phyloP scores from a whole-genome alignment of 768 basidiomycete genomes.

The Boletus patriciae region DNA sequence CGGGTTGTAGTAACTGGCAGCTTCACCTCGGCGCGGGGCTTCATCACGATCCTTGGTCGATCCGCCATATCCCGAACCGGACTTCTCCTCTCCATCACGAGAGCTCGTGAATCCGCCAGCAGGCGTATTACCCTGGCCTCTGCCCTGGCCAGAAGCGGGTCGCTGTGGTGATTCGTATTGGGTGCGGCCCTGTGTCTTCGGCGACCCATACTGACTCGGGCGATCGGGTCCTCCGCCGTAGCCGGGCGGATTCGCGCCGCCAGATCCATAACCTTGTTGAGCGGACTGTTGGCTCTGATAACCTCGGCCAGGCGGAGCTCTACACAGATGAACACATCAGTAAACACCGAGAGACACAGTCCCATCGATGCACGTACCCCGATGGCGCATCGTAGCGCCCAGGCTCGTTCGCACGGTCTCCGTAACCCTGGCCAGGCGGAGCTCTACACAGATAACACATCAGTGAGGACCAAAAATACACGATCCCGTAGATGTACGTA shows the following conservation, averaged over 20 bases:
- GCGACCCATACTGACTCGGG: slow-evolving; percentile 10
- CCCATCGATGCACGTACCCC: background rate
- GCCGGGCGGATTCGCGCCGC: background rate
- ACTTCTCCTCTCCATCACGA: slow-evolving; percentile 8
- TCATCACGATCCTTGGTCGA: background rate
- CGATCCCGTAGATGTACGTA: background rate
- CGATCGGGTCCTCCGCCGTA: slow-evolving; percentile 9
- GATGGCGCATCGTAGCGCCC: slow-evolving; percentile 1
- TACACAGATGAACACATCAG: background rate
- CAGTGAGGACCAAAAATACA: background rate
- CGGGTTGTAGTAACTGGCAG: slow-evolving; percentile 18
- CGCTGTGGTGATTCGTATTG: slow-evolving; percentile 10
- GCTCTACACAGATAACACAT: background rate
- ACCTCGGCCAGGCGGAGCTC: slow-evolving; percentile 7
- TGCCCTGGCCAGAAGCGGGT: slow-evolving; percentile 1
- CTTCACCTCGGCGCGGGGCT: slow-evolving; percentile 16
- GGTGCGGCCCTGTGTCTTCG: slow-evolving; percentile 7
- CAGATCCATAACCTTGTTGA: slow-evolving; percentile 7
- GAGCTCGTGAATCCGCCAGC: slow-evolving; percentile 19
- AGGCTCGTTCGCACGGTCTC: background rate
- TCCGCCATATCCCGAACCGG: slow-evolving; percentile 7
- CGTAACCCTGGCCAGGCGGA: background rate
- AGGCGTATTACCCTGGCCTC: slow-evolving; percentile 10
- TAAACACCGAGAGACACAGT: background rate
- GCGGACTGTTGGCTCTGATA: slow-evolving; percentile 5